phyloP scores from a whole-genome alignment of 2,329 filamentous ascomycete genomes.

The Botrytis fabae region DNA sequence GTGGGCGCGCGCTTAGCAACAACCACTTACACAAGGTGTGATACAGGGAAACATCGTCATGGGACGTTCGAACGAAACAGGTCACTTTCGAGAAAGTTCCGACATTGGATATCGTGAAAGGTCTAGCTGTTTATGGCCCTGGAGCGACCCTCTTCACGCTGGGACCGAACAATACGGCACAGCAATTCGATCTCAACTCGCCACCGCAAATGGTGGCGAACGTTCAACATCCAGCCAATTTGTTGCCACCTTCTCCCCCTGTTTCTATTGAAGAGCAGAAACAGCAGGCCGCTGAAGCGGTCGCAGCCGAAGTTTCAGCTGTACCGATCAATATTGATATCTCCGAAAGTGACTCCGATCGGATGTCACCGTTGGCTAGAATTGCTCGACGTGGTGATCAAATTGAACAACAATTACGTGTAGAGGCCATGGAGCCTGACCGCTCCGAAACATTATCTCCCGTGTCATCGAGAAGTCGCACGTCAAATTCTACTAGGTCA shows the following conservation, averaged over 20 bases:
- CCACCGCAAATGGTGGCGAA: conserved; percentile 78
- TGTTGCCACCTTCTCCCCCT: conserved; percentile 77
- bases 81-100: conserved; percentile 88
- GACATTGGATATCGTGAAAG: conserved; percentile 77
- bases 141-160: conserved; percentile 91
- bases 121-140: conserved; percentile 84
- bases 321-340: conserved; percentile 58
- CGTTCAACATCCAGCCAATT: conserved; percentile 79
- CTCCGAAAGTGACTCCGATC: conserved; percentile 76
- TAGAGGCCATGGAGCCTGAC: conserved; percentile 33
- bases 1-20: conserved; percentile 51
- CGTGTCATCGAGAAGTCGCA: conserved; percentile 40
- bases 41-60: conserved; percentile 80
- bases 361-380: conserved; percentile 72
- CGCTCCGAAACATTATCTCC: conserved; percentile 39
- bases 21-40: conserved; percentile 41
- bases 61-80: conserved; percentile 98
- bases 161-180: conserved; percentile 82
- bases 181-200: conserved; percentile 93
- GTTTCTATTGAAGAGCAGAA: conserved; percentile 74
- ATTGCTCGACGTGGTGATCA: conserved; percentile 69
- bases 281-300: conserved; percentile 42
- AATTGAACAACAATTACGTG: conserved; percentile 33
- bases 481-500: conserved; percentile 51
- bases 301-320: conserved; percentile 45